Conservation (phyloP, 2,329 filamentous ascomycete genomes). For the Aspergillus jensenii region DNA sequence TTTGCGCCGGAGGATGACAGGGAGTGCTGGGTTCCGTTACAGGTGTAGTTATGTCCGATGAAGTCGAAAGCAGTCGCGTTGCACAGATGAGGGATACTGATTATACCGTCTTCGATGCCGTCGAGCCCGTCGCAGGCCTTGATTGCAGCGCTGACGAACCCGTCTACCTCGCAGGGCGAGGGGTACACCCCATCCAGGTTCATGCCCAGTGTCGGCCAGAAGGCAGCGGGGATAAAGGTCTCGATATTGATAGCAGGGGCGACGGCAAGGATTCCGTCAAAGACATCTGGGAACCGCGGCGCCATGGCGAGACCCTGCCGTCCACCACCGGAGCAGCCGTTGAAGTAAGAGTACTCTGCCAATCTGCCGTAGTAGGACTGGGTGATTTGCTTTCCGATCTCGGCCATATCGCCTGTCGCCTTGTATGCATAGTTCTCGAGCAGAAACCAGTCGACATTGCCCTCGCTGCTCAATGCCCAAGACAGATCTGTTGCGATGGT, state of each 20-base stretch:
- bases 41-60: not conserved
- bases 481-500: slow-evolving; percentile 2
- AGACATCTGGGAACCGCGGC: slow-evolving; percentile 20
- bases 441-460: not conserved
- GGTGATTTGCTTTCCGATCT: slow-evolving; percentile 6
- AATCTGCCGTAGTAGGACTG: slow-evolving; percentile 4
- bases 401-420: slow-evolving; percentile 5
- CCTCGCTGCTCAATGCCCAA: not conserved
- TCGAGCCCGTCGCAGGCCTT: not conserved
- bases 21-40: not conserved
- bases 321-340: slow-evolving; percentile 21
- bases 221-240: not conserved
- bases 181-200: not conserved
- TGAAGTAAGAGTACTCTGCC: slow-evolving; percentile 9
- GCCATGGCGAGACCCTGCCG: slow-evolving; percentile 19
- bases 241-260: slow-evolving; percentile 15
- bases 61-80: not conserved
- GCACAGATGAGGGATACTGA: not conserved
- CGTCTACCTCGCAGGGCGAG: not conserved
- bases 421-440: slow-evolving; percentile 1
- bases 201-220: slow-evolving; percentile 2
- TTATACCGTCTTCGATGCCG: not conserved
- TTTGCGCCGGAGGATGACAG: not conserved
- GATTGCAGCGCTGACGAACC: not conserved
- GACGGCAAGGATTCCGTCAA: slow-evolving; percentile 25